Evolutionary conservation across 768 basidiomycete genomes (phyloP), one percentile per base, ranked within the genome.

Genomic region (Brasilioporus rufonigricans): DNA sequence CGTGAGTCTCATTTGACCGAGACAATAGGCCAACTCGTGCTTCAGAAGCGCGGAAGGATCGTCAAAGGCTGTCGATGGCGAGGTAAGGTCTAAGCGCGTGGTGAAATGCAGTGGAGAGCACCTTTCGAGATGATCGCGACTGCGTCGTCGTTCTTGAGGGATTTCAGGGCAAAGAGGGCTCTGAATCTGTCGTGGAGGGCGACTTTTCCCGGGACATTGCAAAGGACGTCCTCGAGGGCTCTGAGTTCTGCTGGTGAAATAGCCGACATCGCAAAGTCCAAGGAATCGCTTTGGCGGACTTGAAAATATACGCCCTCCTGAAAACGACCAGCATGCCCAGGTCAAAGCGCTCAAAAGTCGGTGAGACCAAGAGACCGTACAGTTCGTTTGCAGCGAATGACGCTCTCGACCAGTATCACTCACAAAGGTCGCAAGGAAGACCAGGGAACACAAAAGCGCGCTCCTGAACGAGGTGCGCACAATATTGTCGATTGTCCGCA

Each of bases 21-120:
- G 80, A 65, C 93, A 95, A 70, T 98, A 99, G 1, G 97, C 97
- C 2, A 99, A 80, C 66, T 99, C 97, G 69, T 99, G 97, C 66
- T 98, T 98, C 31, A 99, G 80, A 55, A 99, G 71, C 10, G 93
- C 91, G 40, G 93, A 97, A 6, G 84, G 79, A 69, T 98, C 95
- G 32, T 73, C 71, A 68, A 99, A 92, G 26, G 89, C 95, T 95
- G 62, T 56, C 7, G 61, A 53, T 8, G 40, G 16, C 26, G 7
- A 29, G 3, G 55, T 61, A 1, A 21, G 52, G 54, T 27, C 18
- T 8, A 24, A 48, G 39, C 24, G 41, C 10, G 40, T 2, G 53
- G 46, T 21, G 27, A 21, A 47, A n/a, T 40, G 36, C 13, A n/a
- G 31, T 24, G 49, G 43, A 44, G 59, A 71, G 19, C 38, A 89